phyloP scores from a whole-genome alignment of 805 yeast genomes.

The Yarrowia phangngaensis region DNA sequence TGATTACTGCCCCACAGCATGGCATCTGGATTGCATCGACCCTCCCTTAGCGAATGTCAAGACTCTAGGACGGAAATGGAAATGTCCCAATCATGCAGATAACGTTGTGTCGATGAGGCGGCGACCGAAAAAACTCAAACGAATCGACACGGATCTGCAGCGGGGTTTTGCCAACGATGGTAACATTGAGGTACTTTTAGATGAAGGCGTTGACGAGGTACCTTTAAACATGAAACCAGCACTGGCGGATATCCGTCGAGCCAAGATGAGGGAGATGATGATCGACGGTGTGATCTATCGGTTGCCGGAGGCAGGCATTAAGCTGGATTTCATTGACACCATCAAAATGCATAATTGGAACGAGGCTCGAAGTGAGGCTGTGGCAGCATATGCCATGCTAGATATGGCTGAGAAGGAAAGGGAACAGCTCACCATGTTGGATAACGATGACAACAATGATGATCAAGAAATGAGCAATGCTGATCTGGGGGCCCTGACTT shows the following conservation, averaged over 20 bases:
- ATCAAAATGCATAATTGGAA: slow-evolving; percentile 41
- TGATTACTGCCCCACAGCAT: slow-evolving; percentile 74
- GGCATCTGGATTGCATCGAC: slow-evolving; percentile 85
- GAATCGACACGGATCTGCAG: slow-evolving; percentile 53
- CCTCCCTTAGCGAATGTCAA: slow-evolving; percentile 73
- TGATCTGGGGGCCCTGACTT: background rate
- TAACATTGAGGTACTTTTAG: slow-evolving; percentile 49
- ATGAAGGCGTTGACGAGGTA: slow-evolving; percentile 43
- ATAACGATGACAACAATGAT: background rate
- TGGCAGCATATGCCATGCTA: slow-evolving; percentile 24
- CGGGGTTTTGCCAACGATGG: slow-evolving; percentile 55
- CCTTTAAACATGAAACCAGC: slow-evolving; percentile 10
- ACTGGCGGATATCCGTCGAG: slow-evolving; percentile 14
- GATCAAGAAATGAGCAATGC: background rate
- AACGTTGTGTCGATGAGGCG: slow-evolving; percentile 31
- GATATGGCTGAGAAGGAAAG: slow-evolving; percentile 13
- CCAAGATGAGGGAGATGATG: slow-evolving; percentile 21
- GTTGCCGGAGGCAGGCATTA: slow-evolving; percentile 62
- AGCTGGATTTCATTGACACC: slow-evolving; percentile 63
- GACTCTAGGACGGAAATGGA: slow-evolving; percentile 77
- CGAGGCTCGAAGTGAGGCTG: slow-evolving; percentile 37
- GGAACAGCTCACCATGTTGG: no score
- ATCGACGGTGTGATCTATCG: slow-evolving; percentile 53
- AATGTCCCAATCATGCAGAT: slow-evolving; percentile 82
- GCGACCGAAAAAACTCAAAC: slow-evolving; percentile 48